Percentiles rank a stretch among this genome's conserved stretches.
Evolutionary conservation across 305 asterid species (phyloP).

Genomic region (Solanum hybrid): DNA sequence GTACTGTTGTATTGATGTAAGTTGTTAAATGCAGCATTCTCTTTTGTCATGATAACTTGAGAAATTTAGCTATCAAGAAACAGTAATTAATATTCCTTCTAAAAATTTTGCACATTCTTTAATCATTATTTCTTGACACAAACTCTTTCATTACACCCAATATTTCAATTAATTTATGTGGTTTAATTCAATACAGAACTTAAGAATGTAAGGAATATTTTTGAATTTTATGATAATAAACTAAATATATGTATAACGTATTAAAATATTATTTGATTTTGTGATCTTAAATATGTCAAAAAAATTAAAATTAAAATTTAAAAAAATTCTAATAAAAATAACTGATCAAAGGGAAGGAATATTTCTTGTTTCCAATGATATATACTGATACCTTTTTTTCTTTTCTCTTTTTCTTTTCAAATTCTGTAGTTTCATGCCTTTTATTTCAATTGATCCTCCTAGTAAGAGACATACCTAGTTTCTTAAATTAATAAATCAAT

Average conservation of each 20-base stretch:
- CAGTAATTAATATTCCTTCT: background rate
- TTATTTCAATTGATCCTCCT: background rate
- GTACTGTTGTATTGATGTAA: background rate
- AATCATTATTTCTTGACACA: background rate
- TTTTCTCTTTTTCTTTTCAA: background rate
- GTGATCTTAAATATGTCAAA: background rate
- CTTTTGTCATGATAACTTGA: background rate
- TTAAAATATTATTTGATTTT: background rate
- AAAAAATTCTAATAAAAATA: background rate
- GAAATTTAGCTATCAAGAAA: background rate
- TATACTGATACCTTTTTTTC: background rate
- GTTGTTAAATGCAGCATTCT: background rate
- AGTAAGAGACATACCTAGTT: background rate
- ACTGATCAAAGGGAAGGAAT: background rate
- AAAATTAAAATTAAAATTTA: background rate
- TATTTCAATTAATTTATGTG: background rate
- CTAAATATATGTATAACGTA: background rate
- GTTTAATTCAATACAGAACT: background rate
- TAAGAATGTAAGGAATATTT: background rate
- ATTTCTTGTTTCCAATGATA: constrained; percentile 2
- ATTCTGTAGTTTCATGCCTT: background rate
- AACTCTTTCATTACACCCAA: background rate
- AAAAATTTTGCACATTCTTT: background rate
- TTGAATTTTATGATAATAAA: background rate
- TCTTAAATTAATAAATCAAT: background rate